phyloP scores from a whole-genome alignment of 2,329 filamentous ascomycete genomes.

The Fusarium miscanthi region DNA sequence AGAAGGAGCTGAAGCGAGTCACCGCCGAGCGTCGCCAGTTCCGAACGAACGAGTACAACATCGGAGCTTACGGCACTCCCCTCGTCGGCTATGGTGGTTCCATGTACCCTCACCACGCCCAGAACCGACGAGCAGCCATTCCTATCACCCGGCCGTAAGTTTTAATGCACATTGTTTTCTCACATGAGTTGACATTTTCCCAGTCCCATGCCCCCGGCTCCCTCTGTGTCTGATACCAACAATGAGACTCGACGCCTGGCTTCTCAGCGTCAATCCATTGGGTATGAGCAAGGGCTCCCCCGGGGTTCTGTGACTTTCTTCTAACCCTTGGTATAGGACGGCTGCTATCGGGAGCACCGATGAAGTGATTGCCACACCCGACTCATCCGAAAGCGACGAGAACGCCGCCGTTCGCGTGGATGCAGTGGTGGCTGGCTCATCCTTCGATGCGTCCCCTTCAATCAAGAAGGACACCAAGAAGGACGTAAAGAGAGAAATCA shows the following conservation, averaged over 20 bases:
- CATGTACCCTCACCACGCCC: constrained; percentile 52
- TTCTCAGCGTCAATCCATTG: constrained; percentile 50
- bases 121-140: constrained; percentile 51
- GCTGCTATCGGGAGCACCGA: constrained; percentile 55
- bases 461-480: constrained; percentile 56
- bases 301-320: constrained; percentile 43
- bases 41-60: constrained; percentile 94
- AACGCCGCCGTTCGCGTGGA: constrained; percentile 66
- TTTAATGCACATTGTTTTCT: not conserved
- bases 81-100: constrained; percentile 64
- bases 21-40: constrained; percentile 96
- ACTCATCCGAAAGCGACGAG: constrained; percentile 63
- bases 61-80: constrained; percentile 73
- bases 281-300: constrained; percentile 48
- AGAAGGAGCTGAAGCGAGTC: constrained; percentile 96
- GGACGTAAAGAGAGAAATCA: constrained; percentile 50
- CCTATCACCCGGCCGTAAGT: constrained; percentile 47
- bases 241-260: constrained; percentile 45
- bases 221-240: constrained; percentile 23
- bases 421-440: constrained; percentile 58
- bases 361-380: constrained; percentile 53
- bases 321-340: constrained; percentile 52
- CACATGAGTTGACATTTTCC: constrained; percentile 7
- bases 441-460: constrained; percentile 59
- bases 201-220: constrained; percentile 14